Evolutionary conservation across 164 flowering plant species (phyloP), one percentile per base, ranked within the genome.

Genomic region (Vitis riparia): DNA sequence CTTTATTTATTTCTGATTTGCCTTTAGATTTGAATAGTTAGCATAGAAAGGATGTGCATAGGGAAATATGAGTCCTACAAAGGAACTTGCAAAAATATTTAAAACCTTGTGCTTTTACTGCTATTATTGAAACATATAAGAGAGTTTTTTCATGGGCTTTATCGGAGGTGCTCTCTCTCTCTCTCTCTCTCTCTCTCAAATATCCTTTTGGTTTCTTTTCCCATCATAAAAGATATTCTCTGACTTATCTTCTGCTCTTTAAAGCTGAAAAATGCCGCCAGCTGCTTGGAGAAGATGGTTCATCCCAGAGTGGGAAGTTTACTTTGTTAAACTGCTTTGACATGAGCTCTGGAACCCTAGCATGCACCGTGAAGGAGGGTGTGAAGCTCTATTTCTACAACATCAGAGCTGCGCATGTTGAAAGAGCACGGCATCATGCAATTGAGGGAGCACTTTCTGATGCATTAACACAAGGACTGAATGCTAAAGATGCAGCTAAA

Each of bases 251-350:
- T 73, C 17, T 62, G 8, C 32, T 27, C n/a, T 63, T 72, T 69
- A 48, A 80, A 95, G 98, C 99, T 78, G 98, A 93, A 84, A 90
- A 91, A 86, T 91, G 91, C 66, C 81, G 95, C 64, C 79, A 81
- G 60, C 68, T 91, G 73, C 91, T 95, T 29, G 98, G 99, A 57
- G 87, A 93, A 64, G 87, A 85, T 60, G 84, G 82, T 30, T 84
- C 98, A 65, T 90, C 97, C 27, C 76, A 90, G 82, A 95, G 98
- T 82, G 97, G 99, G 65, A 49, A 93, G 73, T 91, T 93, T 65
- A 93, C 92, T 8, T 27, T 91, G 63, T 81, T 93, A 27, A 79
- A 87, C 66, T 89, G 93, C 72, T 82, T 87, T 52, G 93, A 89
- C 72, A 84, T 85, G 87, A 67, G 85, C 63, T 65, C 88, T 47